Evolutionary conservation across 192 early-diverging fungal species (phyloP).

Genomic region (Coemansia sp.): DNA sequence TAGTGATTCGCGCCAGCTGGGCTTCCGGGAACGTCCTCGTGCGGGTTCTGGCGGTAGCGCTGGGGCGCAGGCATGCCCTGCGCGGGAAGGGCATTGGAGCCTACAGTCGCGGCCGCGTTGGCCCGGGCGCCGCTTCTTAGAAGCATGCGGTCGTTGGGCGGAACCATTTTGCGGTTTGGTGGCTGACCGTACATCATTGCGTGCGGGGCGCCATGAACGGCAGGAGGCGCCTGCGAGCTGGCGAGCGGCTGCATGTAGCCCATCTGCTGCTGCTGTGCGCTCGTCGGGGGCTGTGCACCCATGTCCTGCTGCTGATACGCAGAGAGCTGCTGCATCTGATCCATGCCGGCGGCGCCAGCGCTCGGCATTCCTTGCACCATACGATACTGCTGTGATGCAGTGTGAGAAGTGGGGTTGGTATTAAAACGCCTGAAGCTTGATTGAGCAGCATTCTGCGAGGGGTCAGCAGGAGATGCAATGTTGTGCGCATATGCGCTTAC

Average conservation of each 20-base stretch:
- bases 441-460: constrained; percentile 17
- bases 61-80: constrained; percentile 21
- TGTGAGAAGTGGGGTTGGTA: constrained; percentile 28
- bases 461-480: constrained; percentile 19
- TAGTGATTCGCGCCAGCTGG: constrained; percentile 15
- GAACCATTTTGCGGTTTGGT: constrained; percentile 27
- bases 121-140: constrained; percentile 47
- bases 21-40: constrained; percentile 29
- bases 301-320: constrained; percentile 33
- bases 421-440: constrained; percentile 53
- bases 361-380: constrained; percentile 40
- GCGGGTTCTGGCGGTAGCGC: constrained; percentile 42
- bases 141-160: constrained; percentile 42
- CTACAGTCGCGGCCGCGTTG: constrained; percentile 10
- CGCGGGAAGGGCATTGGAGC: constrained; percentile 14
- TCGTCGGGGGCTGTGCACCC: not conserved
- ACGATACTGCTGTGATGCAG: constrained; percentile 47
- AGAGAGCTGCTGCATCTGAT: constrained; percentile 32
- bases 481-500: constrained; percentile 47
- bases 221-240: constrained; percentile 24
- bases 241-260: constrained; percentile 38
- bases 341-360: constrained; percentile 38
- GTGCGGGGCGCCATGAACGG: constrained; percentile 25
- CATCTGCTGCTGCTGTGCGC: not conserved
- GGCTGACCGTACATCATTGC: constrained; percentile 41